These are phyloP conservation scores for Tolypocladium inflatum DNA, from an alignment of 2,329 filamentous ascomycete genomes.

Conservation along the genomic window DNA sequence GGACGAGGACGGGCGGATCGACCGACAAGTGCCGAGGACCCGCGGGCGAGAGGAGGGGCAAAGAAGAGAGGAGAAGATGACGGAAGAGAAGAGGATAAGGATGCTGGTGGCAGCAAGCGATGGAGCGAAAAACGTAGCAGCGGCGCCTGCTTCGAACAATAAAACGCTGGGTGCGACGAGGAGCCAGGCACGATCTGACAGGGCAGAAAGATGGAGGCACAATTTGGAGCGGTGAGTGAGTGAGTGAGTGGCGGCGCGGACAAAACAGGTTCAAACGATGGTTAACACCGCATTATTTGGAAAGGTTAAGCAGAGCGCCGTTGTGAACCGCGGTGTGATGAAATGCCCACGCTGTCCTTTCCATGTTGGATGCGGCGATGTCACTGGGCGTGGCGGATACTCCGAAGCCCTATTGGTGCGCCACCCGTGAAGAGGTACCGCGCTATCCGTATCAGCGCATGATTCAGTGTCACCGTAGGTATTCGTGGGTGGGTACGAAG, in stretches of 20 bases:
- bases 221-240: not conserved
- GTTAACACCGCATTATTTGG: not conserved
- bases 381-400: not conserved
- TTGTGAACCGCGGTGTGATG: not conserved
- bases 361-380: not conserved
- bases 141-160: not conserved
- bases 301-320: not conserved
- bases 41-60: not conserved
- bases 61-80: not conserved
- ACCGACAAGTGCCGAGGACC: not conserved
- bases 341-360: constrained; percentile 1
- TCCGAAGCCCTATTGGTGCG: not conserved
- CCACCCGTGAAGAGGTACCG: not conserved
- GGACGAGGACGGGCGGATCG: not conserved
- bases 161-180: not conserved
- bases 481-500: too few relatives aligned
- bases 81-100: not conserved
- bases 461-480: too few relatives aligned
- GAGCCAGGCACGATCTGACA: not conserved
- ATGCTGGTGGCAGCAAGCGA: not conserved
- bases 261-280: not conserved
- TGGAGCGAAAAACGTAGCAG: not conserved
- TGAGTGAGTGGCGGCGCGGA: not conserved
- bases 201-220: not conserved
- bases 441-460: too few relatives aligned